A percentile compares a stretch with the other conserved stretches of the same genome.
Evolutionary conservation across 2,329 filamentous ascomycete species (phyloP).

Genomic region (Trichophyton rubrum): DNA sequence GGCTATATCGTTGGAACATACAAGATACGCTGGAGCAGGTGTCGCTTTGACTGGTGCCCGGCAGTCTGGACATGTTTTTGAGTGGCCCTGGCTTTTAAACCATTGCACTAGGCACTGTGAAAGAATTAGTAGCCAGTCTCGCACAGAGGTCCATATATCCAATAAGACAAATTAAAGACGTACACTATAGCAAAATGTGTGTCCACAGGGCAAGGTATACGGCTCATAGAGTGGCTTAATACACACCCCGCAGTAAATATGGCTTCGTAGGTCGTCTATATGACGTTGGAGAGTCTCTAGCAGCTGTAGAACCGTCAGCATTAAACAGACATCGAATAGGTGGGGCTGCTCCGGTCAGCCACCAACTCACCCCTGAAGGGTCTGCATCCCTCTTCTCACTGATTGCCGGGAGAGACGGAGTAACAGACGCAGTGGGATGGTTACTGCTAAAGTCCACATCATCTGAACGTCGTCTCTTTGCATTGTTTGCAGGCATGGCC

Average conservation of each 20-base stretch:
- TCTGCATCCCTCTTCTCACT: background rate
- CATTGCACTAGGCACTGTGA: conserved; percentile 45
- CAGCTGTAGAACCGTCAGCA: conserved; percentile 19
- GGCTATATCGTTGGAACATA: conserved; percentile 23
- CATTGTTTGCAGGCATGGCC: background rate
- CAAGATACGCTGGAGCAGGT: conserved; percentile 53
- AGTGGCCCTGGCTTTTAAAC: conserved; percentile 42
- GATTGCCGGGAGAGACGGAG: background rate
- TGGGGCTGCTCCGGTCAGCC: background rate
- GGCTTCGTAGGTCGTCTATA: conserved; percentile 47
- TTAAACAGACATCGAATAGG: background rate
- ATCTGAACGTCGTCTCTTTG: conserved; percentile 1
- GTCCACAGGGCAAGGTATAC: conserved; percentile 54
- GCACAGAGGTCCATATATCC: no score
- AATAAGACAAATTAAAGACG: conserved; percentile 17
- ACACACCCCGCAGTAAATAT: conserved; percentile 57
- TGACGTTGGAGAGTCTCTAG: conserved; percentile 39
- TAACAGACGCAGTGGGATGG: background rate
- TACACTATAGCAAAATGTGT: conserved; percentile 60
- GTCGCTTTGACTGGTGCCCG: conserved; percentile 45
- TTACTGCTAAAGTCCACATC: conserved; percentile 1
- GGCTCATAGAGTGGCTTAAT: conserved; percentile 57
- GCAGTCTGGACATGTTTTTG: conserved; percentile 58
- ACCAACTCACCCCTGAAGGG: conserved; percentile 1
- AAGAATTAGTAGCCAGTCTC: background rate